phyloP scores from a whole-genome alignment of 306 rosid species.

The Leucaena leucocephala region DNA sequence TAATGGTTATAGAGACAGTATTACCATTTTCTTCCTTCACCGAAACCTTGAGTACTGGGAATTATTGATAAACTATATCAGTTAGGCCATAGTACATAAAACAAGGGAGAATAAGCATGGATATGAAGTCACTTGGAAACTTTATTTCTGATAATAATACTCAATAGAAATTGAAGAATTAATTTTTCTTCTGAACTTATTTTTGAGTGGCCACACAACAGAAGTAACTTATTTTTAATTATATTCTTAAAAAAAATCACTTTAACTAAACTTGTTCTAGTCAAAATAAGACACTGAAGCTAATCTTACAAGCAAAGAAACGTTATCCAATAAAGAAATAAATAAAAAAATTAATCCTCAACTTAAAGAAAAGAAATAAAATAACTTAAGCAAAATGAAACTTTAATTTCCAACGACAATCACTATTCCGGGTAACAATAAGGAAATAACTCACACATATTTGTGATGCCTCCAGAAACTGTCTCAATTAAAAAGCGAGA shows the following conservation, averaged over 20 bases:
- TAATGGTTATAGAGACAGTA: conserved; percentile 52
- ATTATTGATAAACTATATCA: conserved; percentile 21
- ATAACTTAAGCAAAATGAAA: not conserved
- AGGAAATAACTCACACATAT: conserved; percentile 64
- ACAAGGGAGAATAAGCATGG: not conserved
- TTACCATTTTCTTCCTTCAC: conserved; percentile 59
- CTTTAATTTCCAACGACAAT: not conserved
- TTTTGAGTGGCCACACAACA: not conserved
- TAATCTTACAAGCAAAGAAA: not conserved
- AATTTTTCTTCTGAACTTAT: not conserved
- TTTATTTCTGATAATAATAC: not conserved
- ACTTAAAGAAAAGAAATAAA: not conserved
- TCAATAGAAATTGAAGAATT: not conserved
- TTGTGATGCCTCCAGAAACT: conserved; percentile 94
- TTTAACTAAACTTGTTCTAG: not conserved
- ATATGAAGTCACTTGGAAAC: conserved; percentile 7
- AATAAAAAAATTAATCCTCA: not conserved
- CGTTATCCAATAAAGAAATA: not conserved
- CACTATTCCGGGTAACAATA: conserved; percentile 8
- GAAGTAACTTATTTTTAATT: not conserved
- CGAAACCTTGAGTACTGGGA: conserved; percentile 75
- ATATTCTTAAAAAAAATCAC: not conserved
- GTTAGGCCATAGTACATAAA: conserved; percentile 19
- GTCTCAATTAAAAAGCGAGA: conserved; percentile 70
- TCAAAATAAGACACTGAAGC: not conserved